Base-by-base conservation (phyloP, 2,329 filamentous ascomycete genomes). In the Diaporthe citrichinensis region DNA sequence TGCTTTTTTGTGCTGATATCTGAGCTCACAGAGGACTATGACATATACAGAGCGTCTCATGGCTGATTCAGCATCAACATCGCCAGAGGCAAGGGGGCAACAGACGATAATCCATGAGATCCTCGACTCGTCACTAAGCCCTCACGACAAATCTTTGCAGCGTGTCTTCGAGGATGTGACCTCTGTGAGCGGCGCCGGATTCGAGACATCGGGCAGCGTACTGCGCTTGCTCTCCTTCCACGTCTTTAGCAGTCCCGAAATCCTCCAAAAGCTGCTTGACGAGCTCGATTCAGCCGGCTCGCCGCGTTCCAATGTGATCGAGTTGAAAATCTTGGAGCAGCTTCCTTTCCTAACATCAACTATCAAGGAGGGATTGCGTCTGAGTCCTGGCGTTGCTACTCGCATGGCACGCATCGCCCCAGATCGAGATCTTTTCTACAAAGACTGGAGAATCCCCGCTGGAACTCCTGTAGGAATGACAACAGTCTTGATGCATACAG, bases 251-350 rank as follows among this genome's bases (percentile, higher is more conserved):
- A 2, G 25, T 12, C 25, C 51, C 25, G 51, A 55, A 3, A 55
- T 31, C 14, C 25, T 25, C 2, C n/a, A 28, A 8, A 25, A 25
- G 8, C 25, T 55, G 12, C 25, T 17, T 3, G n/a, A 17, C 1
- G 51, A 55, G 25, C 51, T 55, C 3, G 51, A 9, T 7, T 15
- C 51, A 6, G 51, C 51, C 8, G 25, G 25, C 7, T 15, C 6
- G 2, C 1, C 14, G 0, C n/a, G 51, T 8, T 28, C 14, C 25
- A 6, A 17, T 3, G 25, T 2, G 1, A 17, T 28, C 10, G 25
- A 55, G n/a, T 25, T 25, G 12, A 55, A 17, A 17, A 15, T 1
- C 12, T 28, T 55, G 25, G 51, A 28, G 25, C 51, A 55, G 25
- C 51, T 55, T 28, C 51, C n/a, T 28, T 55, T 55, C 51, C 20